phyloP scores from a whole-genome alignment of 2,329 filamentous ascomycete species.

The Emericellopsis atlantica region DNA sequence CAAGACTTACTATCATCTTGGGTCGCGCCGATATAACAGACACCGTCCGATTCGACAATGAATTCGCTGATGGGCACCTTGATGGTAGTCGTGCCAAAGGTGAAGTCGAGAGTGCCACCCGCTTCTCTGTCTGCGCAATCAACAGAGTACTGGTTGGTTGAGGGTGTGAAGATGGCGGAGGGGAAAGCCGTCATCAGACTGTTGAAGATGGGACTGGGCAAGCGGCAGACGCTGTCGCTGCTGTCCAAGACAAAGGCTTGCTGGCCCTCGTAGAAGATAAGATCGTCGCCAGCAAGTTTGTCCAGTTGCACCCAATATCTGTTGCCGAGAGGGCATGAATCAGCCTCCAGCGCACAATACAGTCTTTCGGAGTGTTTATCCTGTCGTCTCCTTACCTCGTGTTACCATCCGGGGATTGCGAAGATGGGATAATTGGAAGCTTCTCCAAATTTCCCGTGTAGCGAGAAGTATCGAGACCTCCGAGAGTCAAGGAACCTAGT shows the following conservation, averaged over 20 bases:
- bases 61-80: slow-evolving; percentile 31
- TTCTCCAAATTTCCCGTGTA: slow-evolving; percentile 40
- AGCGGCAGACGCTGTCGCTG: slow-evolving; percentile 54
- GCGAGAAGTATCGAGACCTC: slow-evolving; percentile 43
- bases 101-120: slow-evolving; percentile 30
- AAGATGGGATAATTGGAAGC: slow-evolving; percentile 38
- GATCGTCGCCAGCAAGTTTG: slow-evolving; percentile 20
- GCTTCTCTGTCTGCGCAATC: slow-evolving; percentile 23
- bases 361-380: neutral
- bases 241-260: slow-evolving; percentile 48
- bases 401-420: slow-evolving; percentile 17
- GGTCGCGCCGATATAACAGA: slow-evolving; percentile 32
- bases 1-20: slow-evolving; percentile 15
- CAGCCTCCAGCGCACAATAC: neutral
- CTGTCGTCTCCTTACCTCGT: slow-evolving; percentile 10
- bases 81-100: slow-evolving; percentile 30
- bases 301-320: slow-evolving; percentile 30
- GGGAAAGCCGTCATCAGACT: slow-evolving; percentile 28
- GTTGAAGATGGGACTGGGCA: slow-evolving; percentile 43
- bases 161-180: slow-evolving; percentile 27
- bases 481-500: slow-evolving; percentile 28
- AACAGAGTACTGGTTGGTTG: slow-evolving; percentile 32
- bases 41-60: slow-evolving; percentile 14
- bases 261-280: slow-evolving; percentile 29
- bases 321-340: neutral